Evolutionary conservation across 768 basidiomycete species (phyloP).

Genomic region (Trametes elegans): DNA sequence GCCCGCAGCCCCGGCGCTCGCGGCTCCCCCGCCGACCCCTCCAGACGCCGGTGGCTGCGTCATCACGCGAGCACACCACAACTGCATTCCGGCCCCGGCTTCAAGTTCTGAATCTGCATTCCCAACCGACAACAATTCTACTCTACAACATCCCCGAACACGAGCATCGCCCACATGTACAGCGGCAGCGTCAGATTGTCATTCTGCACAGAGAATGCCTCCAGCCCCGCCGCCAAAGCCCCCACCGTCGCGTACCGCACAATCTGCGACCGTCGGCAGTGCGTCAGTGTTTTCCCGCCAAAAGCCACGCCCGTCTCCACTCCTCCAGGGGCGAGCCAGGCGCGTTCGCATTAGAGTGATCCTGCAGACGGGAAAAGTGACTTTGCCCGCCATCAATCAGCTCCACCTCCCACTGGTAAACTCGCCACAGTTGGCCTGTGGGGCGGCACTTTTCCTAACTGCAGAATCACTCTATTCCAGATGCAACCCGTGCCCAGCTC

Average conservation of each 20-base stretch:
- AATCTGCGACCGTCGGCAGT: slow-evolving; percentile 43
- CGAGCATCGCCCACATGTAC: slow-evolving; percentile 90
- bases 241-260: slow-evolving; percentile 63
- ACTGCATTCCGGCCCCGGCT: not conserved
- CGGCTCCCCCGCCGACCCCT: not conserved
- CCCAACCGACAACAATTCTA: not conserved
- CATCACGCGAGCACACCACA: slow-evolving; percentile 2
- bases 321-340: not conserved
- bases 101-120: not conserved
- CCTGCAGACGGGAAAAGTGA: too few relatives aligned
- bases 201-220: slow-evolving; percentile 93
- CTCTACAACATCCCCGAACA: slow-evolving; percentile 47
- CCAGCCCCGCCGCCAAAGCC: slow-evolving; percentile 68
- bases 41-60: slow-evolving; percentile 9
- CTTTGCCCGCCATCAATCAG: too few relatives aligned
- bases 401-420: too few relatives aligned
- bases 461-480: not conserved
- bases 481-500: not conserved
- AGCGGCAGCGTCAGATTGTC: slow-evolving; percentile 97
- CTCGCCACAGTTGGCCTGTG: too few relatives aligned
- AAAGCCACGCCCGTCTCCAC: not conserved
- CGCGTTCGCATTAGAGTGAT: too few relatives aligned
- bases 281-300: slow-evolving; percentile 4
- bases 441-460: too few relatives aligned
- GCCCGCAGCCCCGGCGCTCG: too few relatives aligned